Percentiles rank a stretch among this genome's conserved stretches.
phyloP scores from a whole-genome alignment of 495 filamentous ascomycete species.

The Xylaria nigripes region DNA sequence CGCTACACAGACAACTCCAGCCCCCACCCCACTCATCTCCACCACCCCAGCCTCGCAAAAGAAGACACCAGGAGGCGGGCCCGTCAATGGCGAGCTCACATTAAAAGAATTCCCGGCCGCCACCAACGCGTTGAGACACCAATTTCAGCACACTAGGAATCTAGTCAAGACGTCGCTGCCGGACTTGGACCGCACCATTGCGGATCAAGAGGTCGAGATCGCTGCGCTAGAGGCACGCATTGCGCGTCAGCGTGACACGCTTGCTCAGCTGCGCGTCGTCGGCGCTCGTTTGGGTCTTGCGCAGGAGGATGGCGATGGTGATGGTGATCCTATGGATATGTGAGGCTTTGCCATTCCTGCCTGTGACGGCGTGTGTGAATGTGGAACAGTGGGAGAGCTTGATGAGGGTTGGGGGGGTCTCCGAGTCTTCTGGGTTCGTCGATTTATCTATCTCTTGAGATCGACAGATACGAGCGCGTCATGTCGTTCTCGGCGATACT shows the following conservation, averaged over 20 bases:
- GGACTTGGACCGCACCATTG: constrained; percentile 61
- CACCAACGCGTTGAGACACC: constrained; percentile 65
- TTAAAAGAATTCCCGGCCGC: constrained; percentile 72
- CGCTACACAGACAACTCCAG: constrained; percentile 26
- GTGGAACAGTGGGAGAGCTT: constrained; percentile 6
- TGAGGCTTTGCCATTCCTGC: not conserved
- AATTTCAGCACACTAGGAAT: constrained; percentile 65
- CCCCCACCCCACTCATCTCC: constrained; percentile 25
- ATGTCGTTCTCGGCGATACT: constrained; percentile 9
- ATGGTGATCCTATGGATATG: constrained; percentile 17
- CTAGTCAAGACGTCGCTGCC: constrained; percentile 57
- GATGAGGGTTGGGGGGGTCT: too few relatives aligned
- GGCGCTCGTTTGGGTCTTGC: constrained; percentile 29
- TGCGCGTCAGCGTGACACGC: constrained; percentile 48
- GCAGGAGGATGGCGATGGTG: constrained; percentile 22
- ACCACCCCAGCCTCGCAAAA: constrained; percentile 4
- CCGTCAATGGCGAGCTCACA: constrained; percentile 39
- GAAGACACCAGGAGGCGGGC: constrained; percentile 9
- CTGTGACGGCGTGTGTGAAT: not conserved
- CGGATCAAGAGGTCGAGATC: constrained; percentile 79
- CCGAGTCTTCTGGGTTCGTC: not conserved
- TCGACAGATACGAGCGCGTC: not conserved
- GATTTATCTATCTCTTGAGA: not conserved
- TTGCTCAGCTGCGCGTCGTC: constrained; percentile 35
- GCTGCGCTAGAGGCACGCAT: constrained; percentile 60